Percentiles rank a stretch among this genome's conserved stretches.
Evolutionary conservation across 176 grass and related monocot species (phyloP).

Genomic region (Alopecurus myosuroides): DNA sequence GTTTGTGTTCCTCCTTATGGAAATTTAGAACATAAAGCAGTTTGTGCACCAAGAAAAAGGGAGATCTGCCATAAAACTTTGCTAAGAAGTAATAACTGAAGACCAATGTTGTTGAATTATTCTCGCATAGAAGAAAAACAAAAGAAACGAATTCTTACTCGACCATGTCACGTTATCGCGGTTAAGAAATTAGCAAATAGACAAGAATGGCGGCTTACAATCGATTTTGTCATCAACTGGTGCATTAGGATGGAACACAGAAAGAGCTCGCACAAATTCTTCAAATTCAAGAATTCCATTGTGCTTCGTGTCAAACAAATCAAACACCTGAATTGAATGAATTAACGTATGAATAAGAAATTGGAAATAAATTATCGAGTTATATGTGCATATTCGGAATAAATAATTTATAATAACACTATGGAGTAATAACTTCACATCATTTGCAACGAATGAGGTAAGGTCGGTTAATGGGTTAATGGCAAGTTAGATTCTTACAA

Average conservation of each 20-base stretch:
- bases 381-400: background rate
- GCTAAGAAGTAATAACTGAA: background rate
- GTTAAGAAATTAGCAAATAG: background rate
- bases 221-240: slow-evolving; percentile 70
- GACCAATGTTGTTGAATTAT: background rate
- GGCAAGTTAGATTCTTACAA: background rate
- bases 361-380: background rate
- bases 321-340: slow-evolving; percentile 56
- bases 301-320: slow-evolving; percentile 77
- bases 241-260: slow-evolving; percentile 80
- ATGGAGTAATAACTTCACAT: background rate
- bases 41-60: background rate
- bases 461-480: background rate
- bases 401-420: background rate
- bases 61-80: background rate
- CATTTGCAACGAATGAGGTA: background rate
- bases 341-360: slow-evolving; percentile 12
- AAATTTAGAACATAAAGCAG: background rate
- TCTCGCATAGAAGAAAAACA: background rate
- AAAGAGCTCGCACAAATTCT: slow-evolving; percentile 77
- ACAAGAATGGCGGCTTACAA: slow-evolving; percentile 43
- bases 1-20: background rate
- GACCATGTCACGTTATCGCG: background rate
- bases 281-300: slow-evolving; percentile 77
- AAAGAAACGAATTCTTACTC: background rate